Base-by-base conservation (phyloP, 2,329 filamentous ascomycete species). In the Elsinoe ampelina region DNA sequence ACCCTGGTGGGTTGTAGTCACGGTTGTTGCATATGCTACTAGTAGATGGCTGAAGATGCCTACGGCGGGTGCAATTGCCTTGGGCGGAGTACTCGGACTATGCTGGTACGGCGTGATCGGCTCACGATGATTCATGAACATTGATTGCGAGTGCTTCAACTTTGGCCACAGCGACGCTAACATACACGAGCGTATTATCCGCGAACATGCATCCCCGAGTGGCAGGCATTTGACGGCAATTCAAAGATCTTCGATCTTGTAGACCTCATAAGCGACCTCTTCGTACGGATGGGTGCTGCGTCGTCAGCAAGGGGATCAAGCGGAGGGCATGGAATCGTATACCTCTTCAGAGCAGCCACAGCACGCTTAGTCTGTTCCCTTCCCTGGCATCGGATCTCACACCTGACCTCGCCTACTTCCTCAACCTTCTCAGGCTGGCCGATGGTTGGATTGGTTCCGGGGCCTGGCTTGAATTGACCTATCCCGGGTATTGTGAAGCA, bases 271-370 rank as follows among this genome's bases (percentile, higher is more conserved):
- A 0, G 70, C 72, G 2, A 67, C 65, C 60, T 73, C 72, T 61
- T 76, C 74, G 58, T 76, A 75, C 12, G 74, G 73, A 66, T 76
- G 74, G 19, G 68, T 66, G 42, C 73, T 76, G 55, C 17, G 3
- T 56, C 26, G 57, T 52, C 42, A 54, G 42, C 22, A 34, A 17
- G 26, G 3, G 36, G 35, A 30, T 5, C 15, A 57, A 35, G 6
- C 26, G 42, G 17, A 57, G 42, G 50, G 50, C 79, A 65, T 30
- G 3, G 26, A 30, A 7, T 8, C 8, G 4, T 6, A 7, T 62
- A 86, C 85, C 71, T 74, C 68, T 86, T 87, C 69, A 89, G 66
- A 3, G 82, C 85, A 30, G 75, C 76, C 0, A 87, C 83, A 1
- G 78, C 84, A 38, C 74, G 75, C 59, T 71, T 74, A 0, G 75